Conservation (phyloP, 2,329 filamentous ascomycete genomes). For the Penicillium sp. region DNA sequence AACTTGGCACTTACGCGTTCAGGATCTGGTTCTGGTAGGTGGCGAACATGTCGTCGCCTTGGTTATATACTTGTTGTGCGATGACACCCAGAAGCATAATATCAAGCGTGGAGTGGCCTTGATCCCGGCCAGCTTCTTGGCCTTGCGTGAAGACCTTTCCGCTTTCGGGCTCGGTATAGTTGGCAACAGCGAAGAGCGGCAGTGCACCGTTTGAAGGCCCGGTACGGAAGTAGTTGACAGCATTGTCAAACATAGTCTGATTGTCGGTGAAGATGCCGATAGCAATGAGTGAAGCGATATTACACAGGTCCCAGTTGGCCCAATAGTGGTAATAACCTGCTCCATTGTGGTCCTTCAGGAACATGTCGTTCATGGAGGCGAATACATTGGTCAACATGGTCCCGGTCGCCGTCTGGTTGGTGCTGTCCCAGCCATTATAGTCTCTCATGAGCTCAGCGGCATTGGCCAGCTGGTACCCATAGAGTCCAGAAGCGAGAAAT, state of each 20-base stretch:
- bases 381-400: slow-evolving; percentile 41
- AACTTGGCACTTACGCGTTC: slow-evolving; percentile 27
- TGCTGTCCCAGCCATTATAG: slow-evolving; percentile 31
- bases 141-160: slow-evolving; percentile 37
- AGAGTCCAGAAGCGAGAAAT: slow-evolving; percentile 44
- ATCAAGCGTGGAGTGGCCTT: slow-evolving; percentile 46
- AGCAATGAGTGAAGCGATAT: slow-evolving; percentile 42
- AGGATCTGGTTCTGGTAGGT: slow-evolving; percentile 36
- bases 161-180: slow-evolving; percentile 14
- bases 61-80: slow-evolving; percentile 45
- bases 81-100: slow-evolving; percentile 42
- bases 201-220: slow-evolving; percentile 38
- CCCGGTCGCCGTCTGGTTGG: slow-evolving; percentile 23
- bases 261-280: slow-evolving; percentile 48
- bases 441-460: slow-evolving; percentile 45
- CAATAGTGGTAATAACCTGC: slow-evolving; percentile 37
- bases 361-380: slow-evolving; percentile 39
- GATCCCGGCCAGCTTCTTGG: slow-evolving; percentile 47
- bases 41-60: slow-evolving; percentile 43
- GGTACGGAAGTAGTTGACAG: slow-evolving; percentile 41
- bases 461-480: slow-evolving; percentile 50
- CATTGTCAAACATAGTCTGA: slow-evolving; percentile 40
- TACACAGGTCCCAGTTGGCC: slow-evolving; percentile 49
- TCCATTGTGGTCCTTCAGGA: slow-evolving; percentile 40
- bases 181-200: slow-evolving; percentile 11